Evolutionary conservation across 345 rosid genomes (phyloP).

Genomic region (Odontarrhena argentea): DNA sequence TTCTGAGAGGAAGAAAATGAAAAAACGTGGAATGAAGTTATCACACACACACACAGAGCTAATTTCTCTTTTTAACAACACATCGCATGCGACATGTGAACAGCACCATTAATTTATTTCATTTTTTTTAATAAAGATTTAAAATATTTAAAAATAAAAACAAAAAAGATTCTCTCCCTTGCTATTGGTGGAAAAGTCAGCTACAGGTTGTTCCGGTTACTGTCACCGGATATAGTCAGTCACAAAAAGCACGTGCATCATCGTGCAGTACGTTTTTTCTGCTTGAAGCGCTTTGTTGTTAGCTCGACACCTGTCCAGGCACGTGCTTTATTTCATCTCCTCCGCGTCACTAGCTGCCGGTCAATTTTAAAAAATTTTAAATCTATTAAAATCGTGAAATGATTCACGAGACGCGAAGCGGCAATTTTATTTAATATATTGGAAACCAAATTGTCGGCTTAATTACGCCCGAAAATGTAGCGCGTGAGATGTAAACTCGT

Average conservation of each 20-base stretch:
- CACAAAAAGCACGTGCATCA: conserved; percentile 44
- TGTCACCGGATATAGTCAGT: conserved; percentile 38
- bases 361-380: not conserved
- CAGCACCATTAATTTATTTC: conserved; percentile 30
- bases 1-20: conserved; percentile 7
- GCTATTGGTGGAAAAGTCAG: conserved; percentile 34
- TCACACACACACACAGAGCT: conserved; percentile 20
- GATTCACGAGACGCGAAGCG: conserved; percentile 38
- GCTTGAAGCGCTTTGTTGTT: conserved; percentile 9
- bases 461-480: conserved; percentile 2
- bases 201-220: conserved; percentile 27
- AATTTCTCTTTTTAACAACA: conserved; percentile 19
- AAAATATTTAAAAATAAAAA: not conserved
- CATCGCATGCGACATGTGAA: conserved; percentile 41
- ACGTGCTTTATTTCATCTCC: conserved; percentile 30
- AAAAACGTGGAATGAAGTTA: conserved; percentile 42
- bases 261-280: conserved; percentile 16
- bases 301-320: conserved; percentile 24
- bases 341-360: conserved; percentile 32
- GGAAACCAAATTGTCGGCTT: conserved; percentile 11
- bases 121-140: not conserved
- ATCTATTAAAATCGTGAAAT: conserved; percentile 1
- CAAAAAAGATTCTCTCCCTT: conserved; percentile 23
- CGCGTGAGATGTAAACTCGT: conserved; percentile 11
- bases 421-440: conserved; percentile 10